These are phyloP conservation scores for Fraxinus excelsior DNA, from an alignment of 257 asterid genomes.

Conservation along the genomic window DNA sequence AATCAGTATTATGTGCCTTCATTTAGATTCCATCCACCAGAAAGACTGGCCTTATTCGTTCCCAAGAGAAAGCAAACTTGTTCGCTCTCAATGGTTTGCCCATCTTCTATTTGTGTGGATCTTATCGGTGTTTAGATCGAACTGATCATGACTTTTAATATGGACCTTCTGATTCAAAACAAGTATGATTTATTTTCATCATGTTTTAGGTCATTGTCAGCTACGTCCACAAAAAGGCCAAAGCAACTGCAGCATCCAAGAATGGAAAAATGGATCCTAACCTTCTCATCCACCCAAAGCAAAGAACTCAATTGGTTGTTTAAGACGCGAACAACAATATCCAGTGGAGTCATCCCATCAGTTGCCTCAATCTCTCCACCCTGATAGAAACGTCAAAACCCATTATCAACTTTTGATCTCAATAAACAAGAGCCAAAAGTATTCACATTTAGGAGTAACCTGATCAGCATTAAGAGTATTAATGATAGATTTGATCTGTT, in stretches of 20 bases:
- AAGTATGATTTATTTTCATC: neutral
- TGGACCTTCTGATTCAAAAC: neutral
- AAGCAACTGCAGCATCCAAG: slow-evolving; percentile 4
- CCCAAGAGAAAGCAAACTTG: neutral
- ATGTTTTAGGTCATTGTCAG: neutral
- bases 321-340: slow-evolving; percentile 79
- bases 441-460: slow-evolving; percentile 39
- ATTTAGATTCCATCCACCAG: neutral
- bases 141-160: neutral
- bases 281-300: slow-evolving; percentile 98
- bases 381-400: slow-evolving; percentile 36
- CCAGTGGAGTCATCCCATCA: slow-evolving; percentile 82
- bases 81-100: neutral
- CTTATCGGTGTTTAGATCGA: neutral
- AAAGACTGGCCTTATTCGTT: neutral
- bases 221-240: neutral
- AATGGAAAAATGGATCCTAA: slow-evolving; percentile 29
- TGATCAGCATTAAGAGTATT: slow-evolving; percentile 74
- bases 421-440: neutral
- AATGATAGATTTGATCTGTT: slow-evolving; percentile 77
- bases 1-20: neutral
- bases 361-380: slow-evolving; percentile 87
- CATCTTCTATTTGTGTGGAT: neutral
- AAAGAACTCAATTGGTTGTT: slow-evolving; percentile 92
- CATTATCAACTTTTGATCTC: slow-evolving; percentile 14